Percentiles rank a stretch among this genome's conserved stretches.
phyloP scores from a whole-genome alignment of 129 eudicot species.

The Sambucus nigra region DNA sequence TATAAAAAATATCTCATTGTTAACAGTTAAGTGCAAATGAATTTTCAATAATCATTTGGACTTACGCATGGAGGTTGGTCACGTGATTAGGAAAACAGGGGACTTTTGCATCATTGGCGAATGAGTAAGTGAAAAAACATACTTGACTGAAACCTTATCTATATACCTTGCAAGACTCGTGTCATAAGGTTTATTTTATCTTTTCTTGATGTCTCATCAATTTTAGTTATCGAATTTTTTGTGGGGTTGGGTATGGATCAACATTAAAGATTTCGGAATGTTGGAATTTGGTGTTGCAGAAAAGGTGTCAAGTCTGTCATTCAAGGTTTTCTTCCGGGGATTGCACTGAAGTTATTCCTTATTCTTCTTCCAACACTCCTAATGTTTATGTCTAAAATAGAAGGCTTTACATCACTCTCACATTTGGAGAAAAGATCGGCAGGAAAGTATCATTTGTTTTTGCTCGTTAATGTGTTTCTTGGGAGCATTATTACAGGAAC shows the following conservation, averaged over 20 bases:
- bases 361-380: conserved; percentile 72
- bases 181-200: too few species aligned
- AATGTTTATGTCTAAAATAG: conserved; percentile 85
- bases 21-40: too few species aligned
- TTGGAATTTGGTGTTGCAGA: conserved; percentile 34
- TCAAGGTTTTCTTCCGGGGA: conserved; percentile 95
- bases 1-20: too few species aligned
- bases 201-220: too few species aligned
- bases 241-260: not conserved
- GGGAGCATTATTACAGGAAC: conserved; percentile 87
- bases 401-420: conserved; percentile 72
- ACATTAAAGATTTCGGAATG: not conserved
- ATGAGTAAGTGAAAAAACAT: too few species aligned
- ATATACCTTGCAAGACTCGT: too few species aligned
- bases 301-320: conserved; percentile 46
- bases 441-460: conserved; percentile 65
- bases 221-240: too few species aligned
- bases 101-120: too few species aligned
- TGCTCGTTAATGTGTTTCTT: conserved; percentile 84
- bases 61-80: too few species aligned
- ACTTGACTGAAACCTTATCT: too few species aligned
- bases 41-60: too few species aligned
- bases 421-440: conserved; percentile 76
- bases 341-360: conserved; percentile 73
- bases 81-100: too few species aligned